Base-by-base conservation (phyloP, 805 yeast species). In the Teunomyces pallodes region DNA sequence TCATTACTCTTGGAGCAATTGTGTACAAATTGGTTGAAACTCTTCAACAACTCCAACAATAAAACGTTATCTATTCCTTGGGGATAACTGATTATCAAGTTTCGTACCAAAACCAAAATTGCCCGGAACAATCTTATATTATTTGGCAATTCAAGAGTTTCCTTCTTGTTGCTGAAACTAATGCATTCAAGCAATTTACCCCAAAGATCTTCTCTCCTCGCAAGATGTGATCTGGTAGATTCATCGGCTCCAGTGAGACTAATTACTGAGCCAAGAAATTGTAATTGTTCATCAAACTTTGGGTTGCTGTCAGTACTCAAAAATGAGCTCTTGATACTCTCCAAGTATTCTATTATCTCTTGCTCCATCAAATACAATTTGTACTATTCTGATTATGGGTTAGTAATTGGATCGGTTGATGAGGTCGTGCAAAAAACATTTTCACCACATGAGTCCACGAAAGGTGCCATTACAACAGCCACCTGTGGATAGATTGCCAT, bases 41-140 rank as follows among this genome's bases (percentile, higher is more conserved):
- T 50, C 7, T 16, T 27, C 12, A 53, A 43, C 16, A 54, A 16
- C 8, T 30, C 14, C 9, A 32, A 28, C 17, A 41, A 27, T 13
- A 26, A 40, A 39, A 12, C 41, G 41, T 13, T 36, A 30, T 9
- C 35, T 36, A 46, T 46, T 5, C 13, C 30, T 9, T 42, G 32
- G 14, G 51, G 31, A 32, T 44, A 27, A 8, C 43, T 27, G 5
- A 52, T n/a, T 1, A 75, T 67, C 20, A 79, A 52, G 54, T 80
- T 81, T 50, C 86, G 62, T 27, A 73, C 62, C n/a, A 81, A 47
- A n/a, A 82, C 51, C 1, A 80, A 47, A 0, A 73, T 53, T 1
- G 83, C 86, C 54, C 84, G 65, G 3, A 75, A 46, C 2, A 74
- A 51, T 38, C 85, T 62, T 5, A 64, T 26, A 26, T 57, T n/a